Evolutionary conservation across 306 rosid genomes (phyloP).

Genomic region (Clitoria ternatea): DNA sequence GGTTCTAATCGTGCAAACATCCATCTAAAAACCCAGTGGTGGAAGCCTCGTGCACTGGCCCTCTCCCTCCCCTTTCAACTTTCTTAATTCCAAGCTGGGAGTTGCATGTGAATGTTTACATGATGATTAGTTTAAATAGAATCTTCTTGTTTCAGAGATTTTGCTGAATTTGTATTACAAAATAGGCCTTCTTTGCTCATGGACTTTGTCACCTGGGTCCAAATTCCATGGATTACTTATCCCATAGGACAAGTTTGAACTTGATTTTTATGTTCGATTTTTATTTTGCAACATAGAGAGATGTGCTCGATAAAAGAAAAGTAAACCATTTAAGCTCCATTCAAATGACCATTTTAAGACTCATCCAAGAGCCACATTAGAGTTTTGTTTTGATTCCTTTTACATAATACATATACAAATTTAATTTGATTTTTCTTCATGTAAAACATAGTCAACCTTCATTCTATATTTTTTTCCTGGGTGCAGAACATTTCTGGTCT

Average conservation of each 20-base stretch:
- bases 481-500: background rate
- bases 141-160: background rate
- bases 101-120: background rate
- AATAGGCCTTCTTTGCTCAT: background rate
- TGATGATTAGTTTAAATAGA: background rate
- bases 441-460: background rate
- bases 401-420: background rate
- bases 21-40: background rate
- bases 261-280: slow-evolving; percentile 4
- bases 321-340: background rate
- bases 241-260: background rate
- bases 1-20: background rate
- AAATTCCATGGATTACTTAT: background rate
- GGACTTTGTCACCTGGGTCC: background rate
- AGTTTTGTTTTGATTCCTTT: background rate
- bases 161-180: background rate
- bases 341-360: background rate
- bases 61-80: no score
- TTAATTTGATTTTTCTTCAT: slow-evolving; percentile 4
- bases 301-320: background rate
- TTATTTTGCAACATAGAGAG: slow-evolving; percentile 5
- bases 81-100: background rate
- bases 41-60: background rate
- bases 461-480: background rate
- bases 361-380: background rate